Conservation (phyloP, 208 protist genomes). For the Leishmania aethiopica region DNA sequence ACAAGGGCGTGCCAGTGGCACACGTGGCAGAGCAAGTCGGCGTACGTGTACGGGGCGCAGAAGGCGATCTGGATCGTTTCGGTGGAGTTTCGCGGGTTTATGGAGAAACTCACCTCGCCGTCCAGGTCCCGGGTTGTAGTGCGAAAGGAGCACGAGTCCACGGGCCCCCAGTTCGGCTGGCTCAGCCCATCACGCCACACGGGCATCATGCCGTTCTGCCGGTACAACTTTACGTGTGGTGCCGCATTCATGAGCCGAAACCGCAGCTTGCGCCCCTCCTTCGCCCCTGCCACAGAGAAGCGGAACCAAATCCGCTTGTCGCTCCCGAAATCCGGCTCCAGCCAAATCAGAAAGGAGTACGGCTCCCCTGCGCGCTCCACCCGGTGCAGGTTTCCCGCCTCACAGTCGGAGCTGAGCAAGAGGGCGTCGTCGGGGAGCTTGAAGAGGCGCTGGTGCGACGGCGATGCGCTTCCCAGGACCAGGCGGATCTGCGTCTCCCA, state of each 20-base stretch:
- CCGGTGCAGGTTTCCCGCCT: conserved; percentile 80
- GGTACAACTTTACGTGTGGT: conserved; percentile 81
- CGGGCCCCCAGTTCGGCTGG: conserved; percentile 59
- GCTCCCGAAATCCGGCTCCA: conserved; percentile 69
- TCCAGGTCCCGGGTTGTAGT: conserved; percentile 54
- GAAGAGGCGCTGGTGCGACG: conserved; percentile 74
- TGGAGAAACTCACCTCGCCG: conserved; percentile 75
- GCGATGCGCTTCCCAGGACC: conserved; percentile 60
- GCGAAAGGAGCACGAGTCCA: conserved; percentile 76
- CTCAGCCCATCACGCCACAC: conserved; percentile 71
- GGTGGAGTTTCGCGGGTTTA: conserved; percentile 44
- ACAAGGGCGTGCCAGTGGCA: conserved; percentile 79
- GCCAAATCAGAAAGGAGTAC: conserved; percentile 67
- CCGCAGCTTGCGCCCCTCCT: conserved; percentile 45
- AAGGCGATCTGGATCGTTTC: conserved; percentile 86
- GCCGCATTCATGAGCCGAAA: conserved; percentile 79
- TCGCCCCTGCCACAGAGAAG: conserved; percentile 66
- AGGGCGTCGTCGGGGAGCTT: conserved; percentile 46
- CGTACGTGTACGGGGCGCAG: conserved; percentile 87
- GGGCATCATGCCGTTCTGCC: conserved; percentile 76
- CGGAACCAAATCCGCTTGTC: conserved; percentile 90
- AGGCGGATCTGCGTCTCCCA: conserved; percentile 83
- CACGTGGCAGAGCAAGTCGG: conserved; percentile 84
- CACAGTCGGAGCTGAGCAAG: conserved; percentile 70
- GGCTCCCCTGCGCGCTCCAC: conserved; percentile 61